A percentile compares a stretch with the other conserved stretches of the same genome.
Conservation (phyloP, 441 rosid species). For the Mallotus repandus region DNA sequence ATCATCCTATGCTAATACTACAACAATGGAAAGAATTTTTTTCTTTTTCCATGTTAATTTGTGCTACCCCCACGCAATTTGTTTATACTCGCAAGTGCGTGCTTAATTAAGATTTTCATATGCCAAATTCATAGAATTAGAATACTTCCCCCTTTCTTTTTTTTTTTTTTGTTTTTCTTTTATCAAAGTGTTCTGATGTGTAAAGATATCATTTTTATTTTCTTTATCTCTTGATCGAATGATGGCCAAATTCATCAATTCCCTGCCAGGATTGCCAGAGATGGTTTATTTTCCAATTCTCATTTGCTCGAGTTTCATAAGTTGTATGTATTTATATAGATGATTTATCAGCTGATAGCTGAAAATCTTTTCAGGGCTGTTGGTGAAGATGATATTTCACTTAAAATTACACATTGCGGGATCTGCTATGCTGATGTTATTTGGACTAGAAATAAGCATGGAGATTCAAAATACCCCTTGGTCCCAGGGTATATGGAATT, state of each 20-base stretch:
- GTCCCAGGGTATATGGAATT: conserved; percentile 71
- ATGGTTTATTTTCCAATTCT: not conserved
- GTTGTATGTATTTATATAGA: too few relatives aligned
- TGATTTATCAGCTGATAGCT: not conserved
- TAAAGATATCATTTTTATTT: too few relatives aligned
- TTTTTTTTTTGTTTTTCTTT: too few relatives aligned
- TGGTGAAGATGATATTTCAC: conserved; percentile 60
- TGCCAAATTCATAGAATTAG: too few relatives aligned
- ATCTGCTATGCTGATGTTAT: conserved; percentile 80
- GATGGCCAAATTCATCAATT: not conserved
- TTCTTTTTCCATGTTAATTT: too few relatives aligned
- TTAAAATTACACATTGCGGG: conserved; percentile 89
- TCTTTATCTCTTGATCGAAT: not conserved
- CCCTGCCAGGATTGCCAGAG: not conserved
- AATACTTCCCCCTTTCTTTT: too few relatives aligned
- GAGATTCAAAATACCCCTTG: conserved; percentile 71
- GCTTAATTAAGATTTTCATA: too few relatives aligned
- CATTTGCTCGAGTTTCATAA: not conserved
- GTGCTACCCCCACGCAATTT: too few relatives aligned
- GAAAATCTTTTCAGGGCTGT: conserved; percentile 45
- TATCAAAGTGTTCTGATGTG: too few relatives aligned
- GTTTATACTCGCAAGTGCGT: too few relatives aligned
- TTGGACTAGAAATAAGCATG: conserved; percentile 64
- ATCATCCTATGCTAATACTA: not conserved
- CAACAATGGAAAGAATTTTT: too few relatives aligned